Percentiles rank a stretch among this genome's conserved stretches.
phyloP scores from a whole-genome alignment of 768 basidiomycete genomes.

The Suillus occidentalis region DNA sequence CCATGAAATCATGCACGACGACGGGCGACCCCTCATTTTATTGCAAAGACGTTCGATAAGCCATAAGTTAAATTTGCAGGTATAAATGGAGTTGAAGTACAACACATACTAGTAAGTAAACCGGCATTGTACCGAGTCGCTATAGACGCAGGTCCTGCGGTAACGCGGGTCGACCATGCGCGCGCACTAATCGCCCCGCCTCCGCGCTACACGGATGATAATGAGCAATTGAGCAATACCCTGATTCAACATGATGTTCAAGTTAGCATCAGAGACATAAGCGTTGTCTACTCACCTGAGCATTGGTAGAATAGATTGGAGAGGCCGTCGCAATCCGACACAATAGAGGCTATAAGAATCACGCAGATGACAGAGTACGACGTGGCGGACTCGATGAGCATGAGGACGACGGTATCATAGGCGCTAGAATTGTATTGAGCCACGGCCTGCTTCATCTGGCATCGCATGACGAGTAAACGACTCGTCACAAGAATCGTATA shows the following conservation, averaged over 20 bases:
- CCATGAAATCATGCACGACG: too few species aligned
- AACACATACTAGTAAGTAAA: too few species aligned
- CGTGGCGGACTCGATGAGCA: conserved; percentile 39
- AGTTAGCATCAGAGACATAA: too few species aligned
- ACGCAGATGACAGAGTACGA: conserved; percentile 28
- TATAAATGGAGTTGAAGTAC: background rate
- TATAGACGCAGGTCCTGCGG: background rate
- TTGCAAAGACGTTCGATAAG: background rate
- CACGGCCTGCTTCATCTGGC: conserved; percentile 7
- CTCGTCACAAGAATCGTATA: conserved; percentile 31
- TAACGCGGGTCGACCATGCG: background rate
- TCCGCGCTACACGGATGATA: conserved; percentile 35
- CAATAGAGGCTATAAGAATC: conserved; percentile 33
- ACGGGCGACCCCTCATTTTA: too few species aligned
- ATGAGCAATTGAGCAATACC: conserved; percentile 36
- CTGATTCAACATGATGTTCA: conserved; percentile 17
- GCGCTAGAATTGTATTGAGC: conserved; percentile 4
- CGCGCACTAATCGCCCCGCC: conserved; percentile 20
- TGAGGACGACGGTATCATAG: conserved; percentile 28
- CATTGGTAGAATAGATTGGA: conserved; percentile 33
- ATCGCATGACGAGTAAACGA: conserved; percentile 28
- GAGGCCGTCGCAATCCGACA: conserved; percentile 18
- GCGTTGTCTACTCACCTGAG: conserved; percentile 23
- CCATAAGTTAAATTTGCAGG: background rate
- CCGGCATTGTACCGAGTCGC: too few species aligned